Conservation (phyloP, 2,329 filamentous ascomycete genomes). For the Cladorrhinum sp. region DNA sequence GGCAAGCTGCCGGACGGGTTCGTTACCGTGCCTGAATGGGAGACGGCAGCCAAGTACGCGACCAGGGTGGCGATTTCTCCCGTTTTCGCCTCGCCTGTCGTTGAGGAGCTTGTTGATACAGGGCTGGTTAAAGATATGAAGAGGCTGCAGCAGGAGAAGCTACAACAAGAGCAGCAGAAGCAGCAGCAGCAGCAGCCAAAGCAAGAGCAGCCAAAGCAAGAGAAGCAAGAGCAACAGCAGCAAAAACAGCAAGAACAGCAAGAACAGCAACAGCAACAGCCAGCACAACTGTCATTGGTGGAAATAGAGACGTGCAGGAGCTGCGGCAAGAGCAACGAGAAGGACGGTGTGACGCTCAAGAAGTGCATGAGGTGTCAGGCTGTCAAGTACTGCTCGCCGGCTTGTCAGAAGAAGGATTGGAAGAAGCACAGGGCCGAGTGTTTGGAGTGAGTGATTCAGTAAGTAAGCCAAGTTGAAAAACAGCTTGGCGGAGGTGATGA, state of each 20-base stretch:
- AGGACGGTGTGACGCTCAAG: conserved; percentile 36
- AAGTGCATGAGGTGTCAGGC: conserved; percentile 45
- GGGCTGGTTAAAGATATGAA: neutral
- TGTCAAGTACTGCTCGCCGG: conserved; percentile 48
- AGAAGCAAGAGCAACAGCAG: neutral
- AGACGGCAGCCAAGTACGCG: conserved; percentile 39
- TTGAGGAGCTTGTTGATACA: conserved; percentile 40
- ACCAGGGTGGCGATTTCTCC: conserved; percentile 60
- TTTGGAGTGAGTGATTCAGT: conserved; percentile 22
- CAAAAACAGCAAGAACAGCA: neutral
- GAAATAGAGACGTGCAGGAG: conserved; percentile 34
- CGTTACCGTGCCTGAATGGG: conserved; percentile 42
- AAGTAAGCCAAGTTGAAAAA: too few relatives aligned
- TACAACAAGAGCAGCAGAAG: neutral
- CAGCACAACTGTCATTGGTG: too few relatives aligned
- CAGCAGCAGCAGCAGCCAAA: neutral
- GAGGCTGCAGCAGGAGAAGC: neutral
- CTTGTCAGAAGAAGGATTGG: conserved; percentile 56
- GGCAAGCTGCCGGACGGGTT: conserved; percentile 42
- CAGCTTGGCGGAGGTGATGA: too few relatives aligned
- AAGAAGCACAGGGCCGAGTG: conserved; percentile 48
- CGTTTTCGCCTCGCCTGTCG: conserved; percentile 43
- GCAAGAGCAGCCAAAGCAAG: too few relatives aligned
- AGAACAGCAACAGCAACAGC: neutral
- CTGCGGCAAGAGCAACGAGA: conserved; percentile 36